Evolutionary conservation across 805 yeast species (phyloP), one percentile per base, ranked within the genome.

Genomic region (Sungouiella blattae): DNA sequence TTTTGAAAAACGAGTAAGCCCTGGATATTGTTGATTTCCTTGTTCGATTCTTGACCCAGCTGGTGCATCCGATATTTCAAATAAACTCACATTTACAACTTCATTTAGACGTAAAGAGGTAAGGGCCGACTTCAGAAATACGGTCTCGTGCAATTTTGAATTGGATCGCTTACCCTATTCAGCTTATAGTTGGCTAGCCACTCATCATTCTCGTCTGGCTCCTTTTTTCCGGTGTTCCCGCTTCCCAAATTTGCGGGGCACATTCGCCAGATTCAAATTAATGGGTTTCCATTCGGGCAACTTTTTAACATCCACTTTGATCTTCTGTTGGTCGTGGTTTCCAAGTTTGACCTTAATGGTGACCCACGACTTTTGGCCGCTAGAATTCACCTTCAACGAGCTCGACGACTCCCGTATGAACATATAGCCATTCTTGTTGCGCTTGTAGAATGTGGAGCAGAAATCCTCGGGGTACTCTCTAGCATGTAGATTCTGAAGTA

Each of bases 381-480:
- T 43, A 3, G 47, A 36, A 27, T 55, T 53, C n/a, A 57, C 58
- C 29, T 55, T 54, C 16, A 56, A 37, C 5, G 60, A 46, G 34
- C 45, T 57, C 9, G 53, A 52, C 8, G 62, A 53, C 32, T 61
- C 67, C 27, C 50, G 50, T n/a, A 53, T 54, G 36, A 60, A 61
- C 67, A 61, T 61, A 37, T 59, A 61, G 12, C 64, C 63, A 28
- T 54, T 56, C 11, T 37, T 30, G 28, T 60, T 60, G 28, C 67
- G 39, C 31, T 58, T 58, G 45, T 60, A 61, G 41, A 60, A 61
- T 5, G 64, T 61, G 12, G 62, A 55, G 37, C 64, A 57, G 41
- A 50, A 53, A 17, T 50, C 52, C 26, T 52, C 57, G 16, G 39
- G 32, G 29, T 47, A 49, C 20, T 41, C 26, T 18, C 28, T 34